Evolutionary conservation across 192 early-diverging fungal species (phyloP), one percentile per base, ranked within the genome.

Genomic region (Globomyces pollinis-pini): DNA sequence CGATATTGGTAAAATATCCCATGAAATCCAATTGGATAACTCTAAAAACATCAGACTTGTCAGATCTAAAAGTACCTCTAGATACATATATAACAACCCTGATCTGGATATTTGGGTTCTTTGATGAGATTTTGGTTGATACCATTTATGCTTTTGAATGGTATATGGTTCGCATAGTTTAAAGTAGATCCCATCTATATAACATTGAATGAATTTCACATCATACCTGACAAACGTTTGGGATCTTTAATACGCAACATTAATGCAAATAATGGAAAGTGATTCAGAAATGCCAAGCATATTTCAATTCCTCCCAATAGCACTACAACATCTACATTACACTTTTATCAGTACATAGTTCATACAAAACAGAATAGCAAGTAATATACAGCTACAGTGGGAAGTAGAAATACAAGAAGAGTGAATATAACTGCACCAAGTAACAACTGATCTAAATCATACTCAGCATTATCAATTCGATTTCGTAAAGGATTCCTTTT

Each of bases 211-310:
- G n/a, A n/a, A 8, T 24, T 18, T 24, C 7, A 30, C 5, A 35
- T 56, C 32, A n/a, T 82, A 79, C 90, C 90, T 29, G 96, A 93
- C 32, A 99, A 69, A 58, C 91, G 73, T 31, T 72, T 81, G 6
- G 91, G 89, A 62, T 96, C 91, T 56, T 91, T 90, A 28, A 94
- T 42, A 23, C 93, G 76, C 30, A 94, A 60, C 77, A 93, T 81
- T n/a, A 96, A 74, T 26, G 91, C 92, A 77, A 96, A 96, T 9
- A 96, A 69, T 12, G 96, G 96, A 63, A 94, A 96, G 64, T 99
- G 96, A 64, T 99, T 99, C 21, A 99, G 69, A 41, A 93, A 79
- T 0, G 88, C 91, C 15, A 99, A 69, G 2, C 89, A 20, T 9
- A 93, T 88, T 66, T 99, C 93, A 69, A 90, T 69, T 2, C 81